Conservation (phyloP, 2,329 filamentous ascomycete species). For the Chrysoporthe puriensis region DNA sequence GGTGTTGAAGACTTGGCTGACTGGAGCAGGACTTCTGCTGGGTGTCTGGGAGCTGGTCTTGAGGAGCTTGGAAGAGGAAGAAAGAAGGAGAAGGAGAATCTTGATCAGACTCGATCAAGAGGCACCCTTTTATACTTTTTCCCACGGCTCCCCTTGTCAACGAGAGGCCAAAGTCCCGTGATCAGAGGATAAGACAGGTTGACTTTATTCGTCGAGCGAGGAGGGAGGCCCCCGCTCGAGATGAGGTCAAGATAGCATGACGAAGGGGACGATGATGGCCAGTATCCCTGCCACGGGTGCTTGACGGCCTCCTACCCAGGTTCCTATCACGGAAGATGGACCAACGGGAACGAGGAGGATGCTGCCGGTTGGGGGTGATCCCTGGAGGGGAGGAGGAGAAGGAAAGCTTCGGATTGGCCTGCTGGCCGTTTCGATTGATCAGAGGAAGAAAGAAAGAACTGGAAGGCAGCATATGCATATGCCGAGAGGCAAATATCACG, state of each 20-base stretch:
- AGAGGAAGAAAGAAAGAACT: conserved; percentile 35
- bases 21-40: conserved; percentile 27
- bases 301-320: conserved; percentile 31
- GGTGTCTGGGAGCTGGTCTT: conserved; percentile 30
- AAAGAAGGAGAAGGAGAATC: conserved; percentile 59
- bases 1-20: conserved; percentile 29
- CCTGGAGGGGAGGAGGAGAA: conserved; percentile 35
- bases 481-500: conserved; percentile 44
- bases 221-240: conserved; percentile 46
- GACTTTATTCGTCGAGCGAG: conserved; percentile 48
- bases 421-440: conserved; percentile 40
- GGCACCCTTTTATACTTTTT: conserved; percentile 68
- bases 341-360: conserved; percentile 35
- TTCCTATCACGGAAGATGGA: conserved; percentile 31
- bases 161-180: conserved; percentile 39
- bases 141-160: conserved; percentile 40
- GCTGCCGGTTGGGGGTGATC: conserved; percentile 39
- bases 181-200: conserved; percentile 47
- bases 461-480: conserved; percentile 42
- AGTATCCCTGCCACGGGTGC: conserved; percentile 30
- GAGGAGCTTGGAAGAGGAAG: conserved; percentile 38
- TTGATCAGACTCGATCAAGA: conserved; percentile 48
- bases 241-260: conserved; percentile 35
- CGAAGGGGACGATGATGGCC: conserved; percentile 35
- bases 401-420: conserved; percentile 36